phyloP scores from a whole-genome alignment of 345 rosid genomes.

The Gossypium mustelinum region DNA sequence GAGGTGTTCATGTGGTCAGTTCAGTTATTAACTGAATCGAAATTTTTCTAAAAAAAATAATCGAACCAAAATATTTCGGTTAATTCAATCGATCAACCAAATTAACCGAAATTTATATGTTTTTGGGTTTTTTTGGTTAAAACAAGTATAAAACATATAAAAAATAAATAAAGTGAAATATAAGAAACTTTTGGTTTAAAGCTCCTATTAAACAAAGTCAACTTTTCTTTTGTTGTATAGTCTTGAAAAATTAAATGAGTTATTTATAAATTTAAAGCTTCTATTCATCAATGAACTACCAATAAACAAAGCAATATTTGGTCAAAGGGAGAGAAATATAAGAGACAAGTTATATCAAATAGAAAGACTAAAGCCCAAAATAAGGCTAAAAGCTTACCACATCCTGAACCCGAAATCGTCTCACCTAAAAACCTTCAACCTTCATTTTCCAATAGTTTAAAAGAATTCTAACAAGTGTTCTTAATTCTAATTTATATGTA shows the following conservation, averaged over 20 bases:
- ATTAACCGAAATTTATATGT: too few relatives aligned
- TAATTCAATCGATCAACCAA: too few relatives aligned
- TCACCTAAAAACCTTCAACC: background rate
- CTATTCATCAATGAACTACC: background rate
- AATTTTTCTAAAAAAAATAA: too few relatives aligned
- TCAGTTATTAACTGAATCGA: too few relatives aligned
- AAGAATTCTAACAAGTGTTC: background rate
- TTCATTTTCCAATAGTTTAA: background rate
- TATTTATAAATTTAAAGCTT: background rate
- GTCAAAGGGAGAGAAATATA: background rate
- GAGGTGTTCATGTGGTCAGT: too few relatives aligned
- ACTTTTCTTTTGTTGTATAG: background rate
- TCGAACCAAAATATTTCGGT: too few relatives aligned
- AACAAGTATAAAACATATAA: too few relatives aligned
- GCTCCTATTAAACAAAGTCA: background rate
- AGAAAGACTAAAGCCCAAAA: background rate
- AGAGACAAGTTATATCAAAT: background rate
- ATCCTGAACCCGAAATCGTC: background rate
- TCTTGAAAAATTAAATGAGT: background rate
- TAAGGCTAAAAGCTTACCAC: background rate
- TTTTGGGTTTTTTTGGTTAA: too few relatives aligned
- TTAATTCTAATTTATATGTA: too few relatives aligned
- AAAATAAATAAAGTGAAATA: background rate
- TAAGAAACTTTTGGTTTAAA: too few relatives aligned
- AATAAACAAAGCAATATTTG: background rate